Evolutionary conservation across 2,329 filamentous ascomycete genomes (phyloP).

Genomic region (Knufia petricola): DNA sequence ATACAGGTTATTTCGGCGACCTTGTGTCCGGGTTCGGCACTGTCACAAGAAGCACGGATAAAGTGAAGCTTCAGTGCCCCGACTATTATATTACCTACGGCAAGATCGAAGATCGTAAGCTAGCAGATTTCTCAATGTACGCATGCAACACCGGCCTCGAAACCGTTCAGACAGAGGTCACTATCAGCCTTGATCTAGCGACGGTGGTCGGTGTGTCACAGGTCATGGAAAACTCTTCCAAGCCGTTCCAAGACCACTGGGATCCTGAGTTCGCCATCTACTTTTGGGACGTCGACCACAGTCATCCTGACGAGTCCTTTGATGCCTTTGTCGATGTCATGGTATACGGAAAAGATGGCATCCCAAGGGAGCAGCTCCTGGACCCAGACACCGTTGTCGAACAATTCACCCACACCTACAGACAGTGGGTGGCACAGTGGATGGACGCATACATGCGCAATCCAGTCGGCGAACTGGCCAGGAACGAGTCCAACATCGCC

Average conservation of each 20-base stretch:
- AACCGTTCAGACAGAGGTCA: slow-evolving; percentile 18
- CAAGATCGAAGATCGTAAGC: slow-evolving; percentile 13
- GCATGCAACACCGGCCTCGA: slow-evolving; percentile 19
- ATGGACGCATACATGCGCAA: slow-evolving; percentile 12
- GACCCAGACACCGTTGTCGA: slow-evolving; percentile 11
- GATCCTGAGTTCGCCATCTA: background rate
- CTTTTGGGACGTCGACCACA: slow-evolving; percentile 12
- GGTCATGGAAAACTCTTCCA: background rate
- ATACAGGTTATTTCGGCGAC: slow-evolving; percentile 12
- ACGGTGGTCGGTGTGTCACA: background rate
- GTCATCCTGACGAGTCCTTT: slow-evolving; percentile 9
- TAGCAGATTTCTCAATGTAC: slow-evolving; percentile 16
- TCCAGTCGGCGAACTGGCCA: slow-evolving; percentile 12
- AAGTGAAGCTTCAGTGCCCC: slow-evolving; percentile 9
- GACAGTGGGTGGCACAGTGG: slow-evolving; percentile 15
- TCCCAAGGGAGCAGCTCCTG: slow-evolving; percentile 13
- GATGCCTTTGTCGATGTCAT: slow-evolving; percentile 13
- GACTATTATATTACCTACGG: slow-evolving; percentile 15
- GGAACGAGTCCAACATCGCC: slow-evolving; percentile 13
- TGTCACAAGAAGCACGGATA: slow-evolving; percentile 3
- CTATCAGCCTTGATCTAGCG: slow-evolving; percentile 6
- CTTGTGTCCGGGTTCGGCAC: background rate
- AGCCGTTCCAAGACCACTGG: background rate
- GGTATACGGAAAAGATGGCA: slow-evolving; percentile 16
- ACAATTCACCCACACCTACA: slow-evolving; percentile 14